Evolutionary conservation across 164 flowering plant genomes (phyloP).

Genomic region (Magnolia kwangsiensis): DNA sequence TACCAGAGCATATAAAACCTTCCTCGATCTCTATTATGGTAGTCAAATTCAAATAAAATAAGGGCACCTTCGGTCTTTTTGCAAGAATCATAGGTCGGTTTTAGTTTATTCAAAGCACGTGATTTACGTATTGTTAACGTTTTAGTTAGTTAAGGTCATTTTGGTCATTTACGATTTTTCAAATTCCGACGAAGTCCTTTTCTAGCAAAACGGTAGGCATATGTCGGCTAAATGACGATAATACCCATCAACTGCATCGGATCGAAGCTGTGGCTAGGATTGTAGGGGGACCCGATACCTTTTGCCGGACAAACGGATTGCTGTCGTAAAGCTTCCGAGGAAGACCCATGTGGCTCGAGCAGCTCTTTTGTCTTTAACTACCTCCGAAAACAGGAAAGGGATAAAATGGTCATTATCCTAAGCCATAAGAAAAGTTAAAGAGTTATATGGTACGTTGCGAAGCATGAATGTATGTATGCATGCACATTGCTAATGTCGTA

Average conservation of each 20-base stretch:
- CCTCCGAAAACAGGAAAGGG: too few species aligned
- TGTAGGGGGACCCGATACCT: too few species aligned
- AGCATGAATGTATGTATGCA: too few species aligned
- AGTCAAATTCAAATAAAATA: background rate
- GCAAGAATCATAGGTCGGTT: conserved; percentile 2
- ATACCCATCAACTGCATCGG: background rate
- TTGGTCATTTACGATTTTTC: background rate
- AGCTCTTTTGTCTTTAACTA: background rate
- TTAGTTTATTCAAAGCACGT: conserved; percentile 2
- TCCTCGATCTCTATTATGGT: too few species aligned
- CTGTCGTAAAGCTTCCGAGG: background rate
- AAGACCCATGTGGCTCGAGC: background rate
- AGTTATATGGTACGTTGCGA: too few species aligned
- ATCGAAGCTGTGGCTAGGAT: background rate
- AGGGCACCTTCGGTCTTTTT: background rate
- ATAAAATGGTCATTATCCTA: too few species aligned
- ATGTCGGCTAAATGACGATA: background rate
- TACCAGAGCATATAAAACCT: too few species aligned
- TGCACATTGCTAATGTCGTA: too few species aligned
- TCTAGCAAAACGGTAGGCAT: background rate
- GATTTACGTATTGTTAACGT: background rate
- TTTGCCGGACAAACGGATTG: too few species aligned
- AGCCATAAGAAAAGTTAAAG: too few species aligned
- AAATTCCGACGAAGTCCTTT: background rate
- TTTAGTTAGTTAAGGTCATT: background rate